phyloP scores from a whole-genome alignment of 129 eudicot genomes.

The Deinandra increscens region DNA sequence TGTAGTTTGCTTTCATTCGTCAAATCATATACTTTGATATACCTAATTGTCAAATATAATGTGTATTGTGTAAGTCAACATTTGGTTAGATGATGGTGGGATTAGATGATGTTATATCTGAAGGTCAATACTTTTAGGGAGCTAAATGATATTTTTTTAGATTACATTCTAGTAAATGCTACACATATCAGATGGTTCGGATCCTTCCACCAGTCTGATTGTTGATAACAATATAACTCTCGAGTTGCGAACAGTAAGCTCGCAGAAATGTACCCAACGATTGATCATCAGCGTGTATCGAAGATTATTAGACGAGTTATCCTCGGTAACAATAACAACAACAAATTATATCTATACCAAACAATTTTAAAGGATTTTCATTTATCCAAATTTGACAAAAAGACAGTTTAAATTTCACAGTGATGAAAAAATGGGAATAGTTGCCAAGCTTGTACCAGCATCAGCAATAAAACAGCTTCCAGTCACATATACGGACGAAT shows the following conservation, averaged over 20 bases:
- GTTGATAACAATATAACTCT: too few relatives aligned
- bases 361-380: background rate
- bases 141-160: too few relatives aligned
- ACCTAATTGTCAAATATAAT: background rate
- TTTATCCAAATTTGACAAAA: background rate
- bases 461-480: slow-evolving; percentile 47
- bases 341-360: background rate
- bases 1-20: slow-evolving; percentile 73
- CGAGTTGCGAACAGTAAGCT: too few relatives aligned
- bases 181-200: too few relatives aligned
- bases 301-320: background rate
- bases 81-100: background rate
- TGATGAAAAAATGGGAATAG: slow-evolving; percentile 47
- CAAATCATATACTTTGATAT: slow-evolving; percentile 12
- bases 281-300: background rate
- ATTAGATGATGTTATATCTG: too few relatives aligned
- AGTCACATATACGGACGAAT: slow-evolving; percentile 41
- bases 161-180: too few relatives aligned
- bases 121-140: too few relatives aligned
- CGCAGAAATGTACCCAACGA: too few relatives aligned
- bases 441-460: slow-evolving; percentile 41
- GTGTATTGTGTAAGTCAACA: background rate
- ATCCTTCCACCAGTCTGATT: too few relatives aligned
- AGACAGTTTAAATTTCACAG: slow-evolving; percentile 28
- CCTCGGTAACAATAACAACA: background rate